Base-by-base conservation (phyloP, 2,329 filamentous ascomycete species). In the Aureobasidium sp. region DNA sequence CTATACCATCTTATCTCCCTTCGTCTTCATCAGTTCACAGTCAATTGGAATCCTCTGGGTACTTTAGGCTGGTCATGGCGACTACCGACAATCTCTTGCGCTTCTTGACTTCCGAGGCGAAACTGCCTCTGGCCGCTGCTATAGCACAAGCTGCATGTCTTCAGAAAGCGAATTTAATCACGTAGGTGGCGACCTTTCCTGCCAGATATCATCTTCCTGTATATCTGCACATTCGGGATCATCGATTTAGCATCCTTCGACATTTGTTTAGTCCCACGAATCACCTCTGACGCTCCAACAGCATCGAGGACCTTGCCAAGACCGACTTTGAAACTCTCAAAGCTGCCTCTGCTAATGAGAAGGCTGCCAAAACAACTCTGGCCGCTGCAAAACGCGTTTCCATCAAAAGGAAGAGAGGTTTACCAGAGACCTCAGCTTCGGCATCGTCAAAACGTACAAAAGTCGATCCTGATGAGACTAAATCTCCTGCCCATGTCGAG, bases 401-500 rank as follows among this genome's bases (percentile, higher is more conserved):
- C 4, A 83, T 79, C 64, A 83, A 83, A 62, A 32, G 45, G 11
- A 53, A 53, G 19, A 42, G 49, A 75, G 79, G 21, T 59, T 61
- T 41, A 66, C 73, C 4, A 63, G 67, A 69, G 17, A 59, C 57
- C 38, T 54, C 61, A 29, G 14, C 14, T 17, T 38, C 60, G 3
- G 14, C 59, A 3, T 25, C 54, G 1, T 22, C 41, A 4, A 60
- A 65, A 29, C 59, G 62, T 7, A 62, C 40, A 16, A 64, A 34
- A 11, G 37, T 44, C n/a, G 53, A 61, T 14, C 49, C 57, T 3
- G 42, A 37, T 12, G 44, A 48, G 30, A 45, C 53, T 42, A 27
- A 53, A 6, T 53, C 64, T 32, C 77, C 83, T 0, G 75, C 77
- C 12, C 79, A 84, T 45, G 70, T 85, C 1, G 86, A 90, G 64